These are phyloP conservation scores for Mortierella sp. DNA, from an alignment of 371 early-diverging fungal genomes.

Conservation along the genomic window DNA sequence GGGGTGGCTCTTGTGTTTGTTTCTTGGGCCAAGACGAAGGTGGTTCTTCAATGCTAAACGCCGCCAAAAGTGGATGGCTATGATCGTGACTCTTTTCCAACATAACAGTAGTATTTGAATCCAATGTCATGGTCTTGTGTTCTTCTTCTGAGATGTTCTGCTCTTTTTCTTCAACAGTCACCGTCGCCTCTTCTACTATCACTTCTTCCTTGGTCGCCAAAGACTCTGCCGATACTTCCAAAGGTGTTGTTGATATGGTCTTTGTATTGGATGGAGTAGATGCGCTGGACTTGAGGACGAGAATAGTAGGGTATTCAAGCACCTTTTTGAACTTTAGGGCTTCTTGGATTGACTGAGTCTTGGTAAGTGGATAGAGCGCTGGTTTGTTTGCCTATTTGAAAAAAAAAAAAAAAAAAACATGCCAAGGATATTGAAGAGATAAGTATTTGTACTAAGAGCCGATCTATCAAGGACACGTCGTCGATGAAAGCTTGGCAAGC, in stretches of 20 bases:
- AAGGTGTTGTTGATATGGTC: background rate
- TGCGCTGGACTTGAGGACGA: conserved; percentile 24
- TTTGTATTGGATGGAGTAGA: background rate
- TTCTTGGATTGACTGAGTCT: conserved; percentile 26
- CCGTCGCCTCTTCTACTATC: background rate
- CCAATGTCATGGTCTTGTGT: background rate
- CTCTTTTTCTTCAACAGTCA: background rate
- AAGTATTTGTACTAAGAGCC: background rate
- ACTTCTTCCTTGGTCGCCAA: too few relatives aligned
- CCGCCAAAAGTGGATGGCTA: conserved; percentile 13
- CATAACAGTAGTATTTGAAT: too few relatives aligned
- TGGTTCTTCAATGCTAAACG: conserved; percentile 38
- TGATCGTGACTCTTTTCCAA: background rate
- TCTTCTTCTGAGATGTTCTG: background rate
- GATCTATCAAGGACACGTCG: too few relatives aligned
- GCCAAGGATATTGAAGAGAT: background rate
- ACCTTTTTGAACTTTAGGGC: conserved; percentile 44
- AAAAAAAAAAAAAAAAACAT: background rate
- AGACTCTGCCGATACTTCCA: background rate
- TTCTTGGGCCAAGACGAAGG: conserved; percentile 26
- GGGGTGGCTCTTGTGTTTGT: background rate
- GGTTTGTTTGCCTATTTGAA: conserved; percentile 37
- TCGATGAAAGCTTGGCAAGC: background rate
- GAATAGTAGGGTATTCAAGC: conserved; percentile 40
- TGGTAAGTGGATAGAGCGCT: conserved; percentile 34